A percentile compares a stretch with the other conserved stretches of the same genome.
phyloP scores from a whole-genome alignment of 768 basidiomycete species.

The Cyathus striatus region DNA sequence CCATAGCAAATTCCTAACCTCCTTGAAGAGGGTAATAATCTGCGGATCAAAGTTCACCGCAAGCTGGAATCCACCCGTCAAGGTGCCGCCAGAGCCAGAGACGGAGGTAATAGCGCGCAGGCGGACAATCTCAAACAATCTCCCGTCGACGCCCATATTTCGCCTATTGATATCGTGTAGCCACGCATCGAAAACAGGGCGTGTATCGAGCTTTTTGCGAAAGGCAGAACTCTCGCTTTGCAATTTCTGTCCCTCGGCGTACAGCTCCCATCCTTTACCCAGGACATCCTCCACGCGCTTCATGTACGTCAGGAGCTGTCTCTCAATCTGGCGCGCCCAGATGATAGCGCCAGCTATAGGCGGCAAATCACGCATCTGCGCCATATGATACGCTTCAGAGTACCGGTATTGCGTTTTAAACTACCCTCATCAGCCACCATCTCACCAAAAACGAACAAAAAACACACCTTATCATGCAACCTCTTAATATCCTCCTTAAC shows the following conservation, averaged over 20 bases:
- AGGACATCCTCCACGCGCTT: slow-evolving; percentile 98
- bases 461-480: slow-evolving; percentile 79
- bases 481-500: slow-evolving; percentile 98
- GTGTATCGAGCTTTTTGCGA: slow-evolving; percentile 93
- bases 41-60: slow-evolving; percentile 98
- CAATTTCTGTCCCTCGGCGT: slow-evolving; percentile 98
- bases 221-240: slow-evolving; percentile 89
- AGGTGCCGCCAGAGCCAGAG: slow-evolving; percentile 3
- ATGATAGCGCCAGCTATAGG: slow-evolving; percentile 98
- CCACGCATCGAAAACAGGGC: slow-evolving; percentile 95
- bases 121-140: slow-evolving; percentile 87
- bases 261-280: slow-evolving; percentile 97
- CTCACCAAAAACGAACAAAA: background rate
- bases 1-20: slow-evolving; percentile 94
- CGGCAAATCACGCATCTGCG: slow-evolving; percentile 96
- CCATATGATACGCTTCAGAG: slow-evolving; percentile 97
- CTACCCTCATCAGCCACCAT: slow-evolving; percentile 24
- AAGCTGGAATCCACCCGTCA: slow-evolving; percentile 70
- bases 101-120: slow-evolving; percentile 32
- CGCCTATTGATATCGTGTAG: slow-evolving; percentile 90
- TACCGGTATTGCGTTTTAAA: slow-evolving; percentile 96
- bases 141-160: slow-evolving; percentile 87
- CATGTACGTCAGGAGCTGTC: slow-evolving; percentile 95
- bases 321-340: slow-evolving; percentile 98
- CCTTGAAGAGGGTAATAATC: slow-evolving; percentile 98